Conservation (phyloP, 306 rosid genomes). For the Ormosia emarginata region DNA sequence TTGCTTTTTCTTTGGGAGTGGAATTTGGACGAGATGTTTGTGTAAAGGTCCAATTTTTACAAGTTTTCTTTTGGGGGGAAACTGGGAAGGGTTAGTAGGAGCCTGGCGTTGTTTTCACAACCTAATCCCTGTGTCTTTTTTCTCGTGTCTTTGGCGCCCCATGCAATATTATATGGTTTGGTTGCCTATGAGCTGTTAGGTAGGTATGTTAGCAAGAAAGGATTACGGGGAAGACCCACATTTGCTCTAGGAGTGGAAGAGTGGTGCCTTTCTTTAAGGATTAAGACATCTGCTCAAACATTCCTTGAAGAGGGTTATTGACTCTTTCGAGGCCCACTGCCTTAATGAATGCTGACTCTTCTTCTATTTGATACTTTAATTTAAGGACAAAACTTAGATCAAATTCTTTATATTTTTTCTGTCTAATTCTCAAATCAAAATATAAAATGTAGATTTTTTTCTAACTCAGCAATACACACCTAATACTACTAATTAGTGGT, state of each 20-base stretch:
- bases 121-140: constrained; percentile 15
- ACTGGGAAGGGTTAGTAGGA: neutral
- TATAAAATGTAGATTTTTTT: too few species aligned
- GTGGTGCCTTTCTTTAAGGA: neutral
- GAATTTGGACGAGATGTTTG: constrained; percentile 1
- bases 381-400: too few species aligned
- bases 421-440: too few species aligned
- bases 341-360: neutral
- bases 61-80: neutral
- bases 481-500: too few species aligned
- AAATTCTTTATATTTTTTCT: too few species aligned
- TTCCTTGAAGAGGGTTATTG: neutral
- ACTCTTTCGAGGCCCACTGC: neutral
- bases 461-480: too few species aligned
- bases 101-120: neutral
- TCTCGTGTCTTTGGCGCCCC: neutral
- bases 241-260: constrained; percentile 19
- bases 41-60: constrained; percentile 22
- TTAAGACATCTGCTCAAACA: constrained; percentile 1
- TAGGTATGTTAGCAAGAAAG: neutral
- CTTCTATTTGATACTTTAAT: neutral
- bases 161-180: constrained; percentile 7
- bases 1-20: neutral
- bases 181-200: neutral
- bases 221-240: constrained; percentile 5